Conservation (phyloP, 192 early-diverging fungal genomes). For the Coemansia reversa region DNA sequence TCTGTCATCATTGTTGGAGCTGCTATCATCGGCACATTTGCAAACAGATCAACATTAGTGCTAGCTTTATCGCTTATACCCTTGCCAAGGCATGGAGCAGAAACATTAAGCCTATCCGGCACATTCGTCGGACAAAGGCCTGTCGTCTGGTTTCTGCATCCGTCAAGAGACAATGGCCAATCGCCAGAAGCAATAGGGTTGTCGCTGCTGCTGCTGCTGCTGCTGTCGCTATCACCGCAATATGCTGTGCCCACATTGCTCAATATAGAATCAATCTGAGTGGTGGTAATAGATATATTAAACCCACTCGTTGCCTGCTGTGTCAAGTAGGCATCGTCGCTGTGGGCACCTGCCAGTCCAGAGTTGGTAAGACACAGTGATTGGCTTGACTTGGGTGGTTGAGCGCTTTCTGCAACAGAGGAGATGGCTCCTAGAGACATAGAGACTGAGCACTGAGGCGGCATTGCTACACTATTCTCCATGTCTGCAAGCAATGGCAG, state of each 20-base stretch:
- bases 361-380: slow-evolving; percentile 1
- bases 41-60: not conserved
- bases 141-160: not conserved
- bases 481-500: slow-evolving; percentile 2
- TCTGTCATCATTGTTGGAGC: slow-evolving; percentile 28
- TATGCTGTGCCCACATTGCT: slow-evolving; percentile 1
- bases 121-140: too few relatives aligned
- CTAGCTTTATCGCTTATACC: too few relatives aligned
- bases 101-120: too few relatives aligned
- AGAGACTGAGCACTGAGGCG: not conserved
- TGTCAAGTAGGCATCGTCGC: not conserved
- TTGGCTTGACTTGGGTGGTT: slow-evolving; percentile 8
- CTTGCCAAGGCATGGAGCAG: too few relatives aligned
- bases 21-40: slow-evolving; percentile 13
- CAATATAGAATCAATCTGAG: slow-evolving; percentile 23
- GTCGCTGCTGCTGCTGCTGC: slow-evolving; percentile 27
- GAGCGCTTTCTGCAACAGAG: not conserved
- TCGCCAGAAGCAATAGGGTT: not conserved
- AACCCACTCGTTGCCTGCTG: not conserved
- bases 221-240: slow-evolving; percentile 9
- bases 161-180: slow-evolving; percentile 7
- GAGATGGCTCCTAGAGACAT: not conserved
- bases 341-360: not conserved
- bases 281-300: slow-evolving; percentile 9
- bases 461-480: not conserved